Conservation (phyloP, 2,329 filamentous ascomycete genomes). For the Aureobasidium sp. region DNA sequence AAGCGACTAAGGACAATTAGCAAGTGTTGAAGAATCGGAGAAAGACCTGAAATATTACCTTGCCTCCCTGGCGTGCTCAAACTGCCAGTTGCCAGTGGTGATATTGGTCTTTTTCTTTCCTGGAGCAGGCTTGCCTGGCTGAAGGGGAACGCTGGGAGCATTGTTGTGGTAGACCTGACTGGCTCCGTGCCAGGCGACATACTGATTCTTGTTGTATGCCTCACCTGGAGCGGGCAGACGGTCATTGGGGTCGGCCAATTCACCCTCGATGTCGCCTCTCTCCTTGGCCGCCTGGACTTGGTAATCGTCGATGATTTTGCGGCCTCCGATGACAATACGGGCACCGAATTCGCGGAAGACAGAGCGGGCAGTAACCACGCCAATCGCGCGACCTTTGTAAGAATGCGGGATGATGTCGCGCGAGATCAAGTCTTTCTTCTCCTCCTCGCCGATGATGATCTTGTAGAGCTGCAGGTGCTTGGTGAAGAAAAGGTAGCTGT, state of each 20-base stretch:
- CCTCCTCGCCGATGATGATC: slow-evolving; percentile 95
- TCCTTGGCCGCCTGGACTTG: slow-evolving; percentile 67
- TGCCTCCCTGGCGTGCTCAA: slow-evolving; percentile 86
- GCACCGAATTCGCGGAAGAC: slow-evolving; percentile 97
- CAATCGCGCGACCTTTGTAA: slow-evolving; percentile 96
- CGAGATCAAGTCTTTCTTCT: slow-evolving; percentile 93
- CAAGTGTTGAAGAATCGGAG: slow-evolving; percentile 18
- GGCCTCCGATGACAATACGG: slow-evolving; percentile 86
- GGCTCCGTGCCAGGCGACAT: slow-evolving; percentile 96
- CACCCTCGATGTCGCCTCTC: slow-evolving; percentile 76
- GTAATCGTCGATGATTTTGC: slow-evolving; percentile 83
- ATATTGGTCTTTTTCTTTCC: slow-evolving; percentile 79
- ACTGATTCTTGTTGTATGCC: slow-evolving; percentile 97
- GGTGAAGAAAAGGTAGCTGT: slow-evolving; percentile 98
- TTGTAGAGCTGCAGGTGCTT: slow-evolving; percentile 96
- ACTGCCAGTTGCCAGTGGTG: slow-evolving; percentile 92
- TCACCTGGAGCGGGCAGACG: slow-evolving; percentile 66
- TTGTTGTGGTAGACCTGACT: slow-evolving; percentile 86
- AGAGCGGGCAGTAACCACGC: slow-evolving; percentile 90
- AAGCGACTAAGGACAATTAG: slow-evolving; percentile 56
- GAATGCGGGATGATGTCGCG: slow-evolving; percentile 93
- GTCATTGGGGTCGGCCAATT: slow-evolving; percentile 86
- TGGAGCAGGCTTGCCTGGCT: slow-evolving; percentile 65
- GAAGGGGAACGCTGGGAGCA: slow-evolving; percentile 66
- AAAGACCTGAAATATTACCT: slow-evolving; percentile 52